Evolutionary conservation across 2,329 filamentous ascomycete species (phyloP), one percentile per base, ranked within the genome.

Genomic region (Acrocalymma vagum): DNA sequence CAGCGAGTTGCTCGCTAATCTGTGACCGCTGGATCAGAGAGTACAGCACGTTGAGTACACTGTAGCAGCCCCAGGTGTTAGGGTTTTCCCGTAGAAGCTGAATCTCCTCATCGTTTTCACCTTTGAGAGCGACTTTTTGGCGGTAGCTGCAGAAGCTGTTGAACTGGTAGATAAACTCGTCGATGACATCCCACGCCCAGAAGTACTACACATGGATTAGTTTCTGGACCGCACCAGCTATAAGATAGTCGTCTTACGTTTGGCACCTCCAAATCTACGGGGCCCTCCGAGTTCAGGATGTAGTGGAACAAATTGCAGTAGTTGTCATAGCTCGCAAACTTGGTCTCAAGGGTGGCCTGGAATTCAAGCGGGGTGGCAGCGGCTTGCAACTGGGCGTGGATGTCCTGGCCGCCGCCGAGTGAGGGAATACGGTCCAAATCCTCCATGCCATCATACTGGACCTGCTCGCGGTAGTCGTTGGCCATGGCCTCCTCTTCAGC

Each of bases 141-240:
- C 94, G 86, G 82, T 96, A 96, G 51, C 91, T 90, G 72, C 91
- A 97, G 81, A 99, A 99, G 45, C 92, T 95, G 81, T 99, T 96
- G 82, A 99, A 99, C 74, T 99, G 94, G 80, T 99, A 99, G 77
- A 99, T 97, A 79, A 99, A 99, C 76, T 99, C 94, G 74, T 99
- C 94, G 76, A 99, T 96, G 59, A 97, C 93, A 73, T 99, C 94
- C 94, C 94, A 99, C 27, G 94, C 94, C 94, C 94, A 99, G 79
- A 93, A 96, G 78, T 96, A 95, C 90, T 97, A 44, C 24, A 38
- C 25, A 24, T 32, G 11, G 6, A 54, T 61, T 51, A 50, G 46
- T 48, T n/a, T 9, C 27, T 32, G 45, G 17, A 17, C 8, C 17
- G 15, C n/a, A 23, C 29, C 27, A 10, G 29, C n/a, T 31, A 14